phyloP scores from a whole-genome alignment of 345 rosid species.

The sweet orange (Citrus sinensis) region DNA sequence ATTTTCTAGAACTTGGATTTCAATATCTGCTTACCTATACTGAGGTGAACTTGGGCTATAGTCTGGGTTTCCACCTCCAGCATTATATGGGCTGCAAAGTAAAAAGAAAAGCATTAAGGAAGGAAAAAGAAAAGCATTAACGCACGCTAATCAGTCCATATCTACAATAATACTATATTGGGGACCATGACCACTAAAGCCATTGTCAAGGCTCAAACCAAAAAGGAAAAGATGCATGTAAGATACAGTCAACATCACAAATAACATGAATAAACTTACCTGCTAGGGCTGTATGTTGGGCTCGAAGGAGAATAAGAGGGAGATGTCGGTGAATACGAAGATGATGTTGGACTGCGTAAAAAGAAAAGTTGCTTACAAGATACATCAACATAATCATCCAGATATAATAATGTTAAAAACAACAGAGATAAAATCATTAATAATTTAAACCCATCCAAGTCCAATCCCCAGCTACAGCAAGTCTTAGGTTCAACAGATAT shows the following conservation, averaged over 20 bases:
- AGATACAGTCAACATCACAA: background rate
- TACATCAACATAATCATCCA: background rate
- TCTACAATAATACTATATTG: background rate
- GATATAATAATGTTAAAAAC: background rate
- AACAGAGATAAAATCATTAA: background rate
- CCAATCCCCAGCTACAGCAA: too few species aligned
- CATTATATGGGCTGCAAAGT: slow-evolving; percentile 43
- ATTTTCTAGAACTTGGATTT: background rate
- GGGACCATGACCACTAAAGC: background rate
- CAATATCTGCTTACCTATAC: slow-evolving; percentile 36
- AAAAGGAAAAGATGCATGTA: background rate
- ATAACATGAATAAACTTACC: slow-evolving; percentile 33
- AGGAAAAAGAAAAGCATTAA: background rate
- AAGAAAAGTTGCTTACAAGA: background rate
- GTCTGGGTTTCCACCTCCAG: slow-evolving; percentile 42
- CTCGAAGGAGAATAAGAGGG: slow-evolving; percentile 91
- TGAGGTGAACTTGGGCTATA: slow-evolving; percentile 61
- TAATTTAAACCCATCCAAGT: background rate
- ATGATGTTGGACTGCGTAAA: slow-evolving; percentile 75
- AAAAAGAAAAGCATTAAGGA: background rate
- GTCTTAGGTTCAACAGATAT: too few species aligned
- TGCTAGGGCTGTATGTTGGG: slow-evolving; percentile 93
- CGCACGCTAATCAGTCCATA: background rate
- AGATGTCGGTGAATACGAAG: slow-evolving; percentile 91
- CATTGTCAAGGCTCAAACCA: background rate